Base-by-base conservation (phyloP, 108 stramenopile genomes). In the Nitzschia sp. region DNA sequence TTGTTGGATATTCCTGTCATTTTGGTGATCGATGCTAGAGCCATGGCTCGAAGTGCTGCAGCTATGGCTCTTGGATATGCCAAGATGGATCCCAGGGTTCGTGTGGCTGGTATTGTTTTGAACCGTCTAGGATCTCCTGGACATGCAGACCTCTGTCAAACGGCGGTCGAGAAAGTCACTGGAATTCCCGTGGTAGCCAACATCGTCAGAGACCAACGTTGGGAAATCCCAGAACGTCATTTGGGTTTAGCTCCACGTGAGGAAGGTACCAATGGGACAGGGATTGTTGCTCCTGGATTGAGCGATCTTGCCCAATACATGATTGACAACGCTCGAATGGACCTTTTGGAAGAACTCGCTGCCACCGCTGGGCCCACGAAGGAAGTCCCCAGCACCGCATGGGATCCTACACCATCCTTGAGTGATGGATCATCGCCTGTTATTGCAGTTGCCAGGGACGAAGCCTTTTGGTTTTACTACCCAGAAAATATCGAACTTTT, bases 221-320 rank as follows among this genome's bases (percentile, higher is more conserved):
- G 19, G 55, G 55, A 17, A n/a, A 26, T 56, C 8, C 55, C 55
- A 15, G 55, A 56, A 19, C 55, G 55, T 15, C 55, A 56, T 26
- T 56, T 56, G 22, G 55, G 55, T 8, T 10, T 56, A 10, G 25
- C 25, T 26, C 15, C 15, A 15, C 55, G 24, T 7, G 24, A 25
- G 15, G 55, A 26, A 56, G 29, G 29, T 3, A 34, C 29, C 29
- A 34, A 34, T 34, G 29, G 29, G 5, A 34, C 29, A 34, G 29
- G 29, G 29, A 34, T 34, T 1, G 29, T 34, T 34, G 29, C 29
- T 34, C 29, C 29, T 34, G 29, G 29, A 34, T 34, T 34, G 29
- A 34, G 29, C 29, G 29, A 34, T 34, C 29, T 34, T 1, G 29
- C 29, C 29, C 29, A 34, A 5, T 34, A 34, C 5, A 34, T 34